A percentile compares a stretch with the other conserved stretches of the same genome.
These are phyloP conservation scores for Salix caprea DNA, from an alignment of 345 rosid genomes.

Conservation along the genomic window DNA sequence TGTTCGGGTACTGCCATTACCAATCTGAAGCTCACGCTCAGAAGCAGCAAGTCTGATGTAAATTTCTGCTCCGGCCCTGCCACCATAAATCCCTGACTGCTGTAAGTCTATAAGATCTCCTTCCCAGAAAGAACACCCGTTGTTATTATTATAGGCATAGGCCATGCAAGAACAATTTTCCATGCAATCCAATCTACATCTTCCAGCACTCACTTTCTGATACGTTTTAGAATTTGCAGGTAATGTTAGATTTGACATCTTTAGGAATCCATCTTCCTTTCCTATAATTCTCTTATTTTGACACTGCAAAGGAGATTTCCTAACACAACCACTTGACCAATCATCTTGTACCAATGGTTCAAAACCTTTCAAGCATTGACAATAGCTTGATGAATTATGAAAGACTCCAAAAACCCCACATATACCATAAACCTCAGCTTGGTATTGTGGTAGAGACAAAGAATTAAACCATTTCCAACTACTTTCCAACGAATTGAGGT, in stretches of 20 bases:
- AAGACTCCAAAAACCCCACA: conserved; percentile 28
- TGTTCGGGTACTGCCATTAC: neutral
- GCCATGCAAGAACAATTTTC: neutral
- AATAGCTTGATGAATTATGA: neutral
- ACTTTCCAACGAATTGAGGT: conserved; percentile 2
- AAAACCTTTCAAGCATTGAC: conserved; percentile 13
- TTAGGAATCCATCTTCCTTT: conserved; percentile 9
- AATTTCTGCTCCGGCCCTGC: neutral
- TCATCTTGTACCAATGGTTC: neutral
- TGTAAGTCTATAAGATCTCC: neutral
- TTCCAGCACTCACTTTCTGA: neutral
- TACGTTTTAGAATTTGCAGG: neutral
- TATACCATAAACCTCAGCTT: conserved; percentile 10
- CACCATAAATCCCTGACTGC: neutral
- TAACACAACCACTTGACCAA: conserved; percentile 22
- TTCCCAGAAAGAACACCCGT: neutral
- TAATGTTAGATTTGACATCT: neutral
- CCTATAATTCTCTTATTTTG: neutral
- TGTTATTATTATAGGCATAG: neutral
- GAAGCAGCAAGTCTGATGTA: neutral
- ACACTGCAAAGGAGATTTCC: conserved; percentile 9
- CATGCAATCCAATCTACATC: neutral
- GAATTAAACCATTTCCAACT: conserved; percentile 12
- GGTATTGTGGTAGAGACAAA: conserved; percentile 17
- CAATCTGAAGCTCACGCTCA: neutral